These are phyloP conservation scores for Hippophae rhamnoides DNA, from an alignment of 306 rosid genomes.

Conservation along the genomic window DNA sequence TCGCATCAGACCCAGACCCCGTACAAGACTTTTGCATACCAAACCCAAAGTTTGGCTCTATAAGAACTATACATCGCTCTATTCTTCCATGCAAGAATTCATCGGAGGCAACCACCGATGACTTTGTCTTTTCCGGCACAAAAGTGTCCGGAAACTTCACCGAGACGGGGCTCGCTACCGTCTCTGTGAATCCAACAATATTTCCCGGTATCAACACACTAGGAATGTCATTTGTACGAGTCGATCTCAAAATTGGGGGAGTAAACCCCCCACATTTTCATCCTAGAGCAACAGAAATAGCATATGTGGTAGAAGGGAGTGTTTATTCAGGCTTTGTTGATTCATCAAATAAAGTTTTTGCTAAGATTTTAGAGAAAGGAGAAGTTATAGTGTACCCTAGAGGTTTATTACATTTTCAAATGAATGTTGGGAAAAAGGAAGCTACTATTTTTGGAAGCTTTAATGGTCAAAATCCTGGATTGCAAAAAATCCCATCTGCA, in stretches of 20 bases:
- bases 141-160: conserved; percentile 53
- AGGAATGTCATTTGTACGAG: conserved; percentile 70
- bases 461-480: conserved; percentile 84
- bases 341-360: conserved; percentile 58
- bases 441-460: conserved; percentile 75
- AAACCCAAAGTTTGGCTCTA: conserved; percentile 33
- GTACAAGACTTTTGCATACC: conserved; percentile 87
- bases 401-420: conserved; percentile 71
- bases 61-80: conserved; percentile 22
- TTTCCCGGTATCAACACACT: conserved; percentile 83
- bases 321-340: conserved; percentile 84
- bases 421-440: conserved; percentile 69
- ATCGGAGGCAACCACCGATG: conserved; percentile 48
- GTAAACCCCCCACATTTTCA: conserved; percentile 86
- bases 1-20: conserved; percentile 88
- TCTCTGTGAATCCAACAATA: conserved; percentile 39
- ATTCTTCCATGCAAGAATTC: conserved; percentile 71
- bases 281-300: conserved; percentile 79
- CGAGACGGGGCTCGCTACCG: conserved; percentile 43
- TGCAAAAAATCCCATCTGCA: conserved; percentile 59
- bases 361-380: conserved; percentile 49
- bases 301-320: conserved; percentile 53
- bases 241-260: conserved; percentile 64
- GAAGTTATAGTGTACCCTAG: conserved; percentile 88
- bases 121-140: conserved; percentile 57